Evolutionary conservation across 2,329 filamentous ascomycete species (phyloP).

Genomic region (Aureobasidium melanogenum): DNA sequence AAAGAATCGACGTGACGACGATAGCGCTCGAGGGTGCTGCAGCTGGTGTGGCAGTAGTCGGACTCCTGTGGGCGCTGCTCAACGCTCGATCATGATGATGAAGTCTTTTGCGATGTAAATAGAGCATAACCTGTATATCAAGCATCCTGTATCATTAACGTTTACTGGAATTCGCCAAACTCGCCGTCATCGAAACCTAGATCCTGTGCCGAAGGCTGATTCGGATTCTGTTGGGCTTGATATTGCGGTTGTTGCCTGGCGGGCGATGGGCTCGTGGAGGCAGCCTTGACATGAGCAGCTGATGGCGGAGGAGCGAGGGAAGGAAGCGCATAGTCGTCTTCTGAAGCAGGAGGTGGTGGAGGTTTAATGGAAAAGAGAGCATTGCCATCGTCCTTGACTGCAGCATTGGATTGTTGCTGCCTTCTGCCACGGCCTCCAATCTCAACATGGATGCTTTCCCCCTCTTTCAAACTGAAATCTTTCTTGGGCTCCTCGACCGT

Average conservation of each 20-base stretch:
- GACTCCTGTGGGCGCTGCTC: constrained; percentile 26
- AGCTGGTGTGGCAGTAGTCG: constrained; percentile 30
- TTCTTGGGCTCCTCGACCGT: constrained; percentile 47
- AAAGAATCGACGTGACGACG: constrained; percentile 38
- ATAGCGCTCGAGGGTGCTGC: constrained; percentile 36
- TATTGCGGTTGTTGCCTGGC: background rate
- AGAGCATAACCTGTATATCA: constrained; percentile 10
- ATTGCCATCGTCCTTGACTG: constrained; percentile 27
- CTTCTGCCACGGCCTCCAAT: constrained; percentile 51
- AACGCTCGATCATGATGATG: constrained; percentile 20
- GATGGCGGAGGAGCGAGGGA: constrained; percentile 61
- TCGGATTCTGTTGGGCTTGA: constrained; percentile 22
- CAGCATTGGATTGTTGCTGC: constrained; percentile 14
- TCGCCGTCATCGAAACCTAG: constrained; percentile 81
- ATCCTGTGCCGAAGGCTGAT: constrained; percentile 42
- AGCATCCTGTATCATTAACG: constrained; percentile 3
- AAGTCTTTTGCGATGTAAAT: constrained; percentile 8
- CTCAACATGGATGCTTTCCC: constrained; percentile 79
- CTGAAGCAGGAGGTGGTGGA: constrained; percentile 53
- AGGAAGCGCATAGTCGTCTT: constrained; percentile 25
- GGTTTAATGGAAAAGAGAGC: constrained; percentile 66
- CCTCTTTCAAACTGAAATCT: constrained; percentile 81
- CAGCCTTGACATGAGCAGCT: constrained; percentile 50
- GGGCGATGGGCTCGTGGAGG: constrained; percentile 38
- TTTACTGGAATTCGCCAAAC: constrained; percentile 69